phyloP scores from a whole-genome alignment of 192 early-diverging fungal genomes.

The Backusella tarrabulga region DNA sequence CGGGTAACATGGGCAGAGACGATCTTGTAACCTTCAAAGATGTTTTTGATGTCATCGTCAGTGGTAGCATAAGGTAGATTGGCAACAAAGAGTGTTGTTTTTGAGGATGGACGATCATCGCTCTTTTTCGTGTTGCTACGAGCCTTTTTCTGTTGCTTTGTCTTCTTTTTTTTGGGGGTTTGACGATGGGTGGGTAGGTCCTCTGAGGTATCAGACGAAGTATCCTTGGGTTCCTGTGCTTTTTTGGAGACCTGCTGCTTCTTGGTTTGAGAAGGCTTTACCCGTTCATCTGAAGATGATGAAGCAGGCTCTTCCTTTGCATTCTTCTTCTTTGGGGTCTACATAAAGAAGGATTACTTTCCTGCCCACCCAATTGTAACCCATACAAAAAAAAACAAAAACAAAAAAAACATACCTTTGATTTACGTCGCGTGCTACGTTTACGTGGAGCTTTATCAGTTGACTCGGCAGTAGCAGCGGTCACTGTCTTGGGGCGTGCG shows the following conservation, averaged over 20 bases:
- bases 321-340: background rate
- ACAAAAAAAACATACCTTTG: slow-evolving; percentile 14
- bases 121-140: background rate
- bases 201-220: background rate
- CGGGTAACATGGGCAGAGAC: slow-evolving; percentile 77
- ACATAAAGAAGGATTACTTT: background rate
- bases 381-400: background rate
- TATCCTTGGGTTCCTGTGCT: no score
- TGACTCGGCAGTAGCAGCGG: background rate
- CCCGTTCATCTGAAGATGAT: background rate
- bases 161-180: slow-evolving; percentile 15
- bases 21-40: slow-evolving; percentile 81
- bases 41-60: slow-evolving; percentile 64
- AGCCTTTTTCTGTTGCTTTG: slow-evolving; percentile 20
- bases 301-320: background rate
- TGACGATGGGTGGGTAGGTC: background rate
- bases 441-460: slow-evolving; percentile 14
- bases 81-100: slow-evolving; percentile 76
- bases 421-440: slow-evolving; percentile 27
- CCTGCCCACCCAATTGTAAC: background rate
- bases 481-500: slow-evolving; percentile 61
- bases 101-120: slow-evolving; percentile 37
- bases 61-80: slow-evolving; percentile 76
- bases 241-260: no score
- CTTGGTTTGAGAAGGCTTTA: no score